Evolutionary conservation across 2,329 filamentous ascomycete species (phyloP).

Genomic region (Myriosclerotinia curreyana): DNA sequence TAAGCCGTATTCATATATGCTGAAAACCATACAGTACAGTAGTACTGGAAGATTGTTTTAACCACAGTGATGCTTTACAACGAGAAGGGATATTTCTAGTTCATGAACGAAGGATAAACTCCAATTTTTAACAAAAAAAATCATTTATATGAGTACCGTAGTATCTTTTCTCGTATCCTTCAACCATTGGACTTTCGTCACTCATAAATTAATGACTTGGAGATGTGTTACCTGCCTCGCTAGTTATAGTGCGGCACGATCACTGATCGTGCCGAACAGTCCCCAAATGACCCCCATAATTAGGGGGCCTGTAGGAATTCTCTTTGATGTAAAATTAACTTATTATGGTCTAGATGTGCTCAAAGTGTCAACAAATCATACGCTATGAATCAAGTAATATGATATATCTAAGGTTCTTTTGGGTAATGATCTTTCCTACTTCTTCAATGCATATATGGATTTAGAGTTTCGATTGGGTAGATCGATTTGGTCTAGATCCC

Average conservation of each 20-base stretch:
- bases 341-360: neutral
- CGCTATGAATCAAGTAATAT: conserved; percentile 1
- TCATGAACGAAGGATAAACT: neutral
- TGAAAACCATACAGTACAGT: neutral
- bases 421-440: conserved; percentile 1
- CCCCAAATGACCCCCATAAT: neutral
- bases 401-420: neutral
- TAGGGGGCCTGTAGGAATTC: neutral
- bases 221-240: conserved; percentile 5
- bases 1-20: neutral
- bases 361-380: conserved; percentile 2
- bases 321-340: conserved; percentile 3
- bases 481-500: neutral
- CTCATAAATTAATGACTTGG: conserved; percentile 10
- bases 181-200: neutral
- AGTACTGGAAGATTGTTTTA: neutral
- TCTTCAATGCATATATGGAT: neutral
- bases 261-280: conserved; percentile 5
- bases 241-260: conserved; percentile 1
- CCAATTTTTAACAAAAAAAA: neutral
- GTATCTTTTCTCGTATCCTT: neutral
- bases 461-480: neutral
- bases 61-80: neutral
- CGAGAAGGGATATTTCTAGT: neutral
- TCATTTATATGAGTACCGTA: conserved; percentile 10